phyloP scores from a whole-genome alignment of 768 basidiomycete species.

The Ramaria sp. region DNA sequence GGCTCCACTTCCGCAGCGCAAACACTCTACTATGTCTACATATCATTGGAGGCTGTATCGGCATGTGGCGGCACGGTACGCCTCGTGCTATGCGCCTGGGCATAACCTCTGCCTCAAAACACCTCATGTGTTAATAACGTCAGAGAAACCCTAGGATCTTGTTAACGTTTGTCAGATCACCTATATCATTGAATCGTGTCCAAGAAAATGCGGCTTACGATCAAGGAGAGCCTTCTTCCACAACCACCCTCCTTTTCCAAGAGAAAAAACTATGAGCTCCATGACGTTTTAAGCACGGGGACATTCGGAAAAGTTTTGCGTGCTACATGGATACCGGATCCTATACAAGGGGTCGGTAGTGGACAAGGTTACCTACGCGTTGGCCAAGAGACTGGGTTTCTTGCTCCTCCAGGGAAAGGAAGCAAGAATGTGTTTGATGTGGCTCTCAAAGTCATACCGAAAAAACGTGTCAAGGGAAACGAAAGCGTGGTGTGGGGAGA shows the following conservation, averaged over 20 bases:
- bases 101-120: too few relatives aligned
- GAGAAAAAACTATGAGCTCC: constrained; percentile 73
- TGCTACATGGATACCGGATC: constrained; percentile 28
- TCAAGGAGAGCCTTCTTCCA: constrained; percentile 54
- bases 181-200: neutral
- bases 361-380: neutral
- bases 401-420: constrained; percentile 8
- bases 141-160: too few relatives aligned
- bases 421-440: constrained; percentile 41
- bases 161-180: too few relatives aligned
- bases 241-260: constrained; percentile 82
- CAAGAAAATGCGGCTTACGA: constrained; percentile 10
- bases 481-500: constrained; percentile 84
- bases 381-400: neutral
- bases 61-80: too few relatives aligned
- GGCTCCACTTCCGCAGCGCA: too few relatives aligned
- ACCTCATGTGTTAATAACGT: too few relatives aligned
- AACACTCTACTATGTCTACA: too few relatives aligned
- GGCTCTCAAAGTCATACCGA: constrained; percentile 83
- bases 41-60: too few relatives aligned
- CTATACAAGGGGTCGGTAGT: neutral
- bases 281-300: constrained; percentile 67
- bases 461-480: constrained; percentile 92
- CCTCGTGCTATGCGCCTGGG: too few relatives aligned
- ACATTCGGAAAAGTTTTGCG: constrained; percentile 90